Percentiles rank a stretch among this genome's conserved stretches.
Evolutionary conservation across 495 filamentous ascomycete genomes (phyloP).

Genomic region (Penicillium odoratum): DNA sequence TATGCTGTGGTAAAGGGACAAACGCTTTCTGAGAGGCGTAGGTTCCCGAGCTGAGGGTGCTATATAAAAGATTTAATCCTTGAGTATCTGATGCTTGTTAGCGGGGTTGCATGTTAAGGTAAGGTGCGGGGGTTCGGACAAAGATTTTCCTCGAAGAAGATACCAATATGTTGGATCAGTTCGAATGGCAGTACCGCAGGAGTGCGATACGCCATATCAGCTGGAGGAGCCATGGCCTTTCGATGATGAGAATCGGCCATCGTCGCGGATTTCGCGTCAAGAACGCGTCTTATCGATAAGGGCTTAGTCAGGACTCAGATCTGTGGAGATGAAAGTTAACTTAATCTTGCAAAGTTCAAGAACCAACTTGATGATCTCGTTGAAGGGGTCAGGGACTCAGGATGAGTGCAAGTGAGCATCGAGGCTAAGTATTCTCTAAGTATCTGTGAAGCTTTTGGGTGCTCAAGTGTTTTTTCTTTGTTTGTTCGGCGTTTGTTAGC

Average conservation of each 20-base stretch:
- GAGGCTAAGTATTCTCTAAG: too few relatives aligned
- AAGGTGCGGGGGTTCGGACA: conserved; percentile 44
- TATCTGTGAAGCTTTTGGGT: too few relatives aligned
- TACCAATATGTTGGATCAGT: conserved; percentile 62
- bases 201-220: conserved; percentile 45
- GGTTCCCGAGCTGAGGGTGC: conserved; percentile 60
- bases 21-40: conserved; percentile 44
- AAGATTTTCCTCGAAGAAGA: conserved; percentile 75
- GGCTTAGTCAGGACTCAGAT: conserved; percentile 18
- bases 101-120: background rate
- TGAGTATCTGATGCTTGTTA: conserved; percentile 54
- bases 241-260: conserved; percentile 5
- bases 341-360: background rate
- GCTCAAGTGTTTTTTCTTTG: too few relatives aligned
- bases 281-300: conserved; percentile 34
- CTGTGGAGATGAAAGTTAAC: background rate
- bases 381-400: background rate
- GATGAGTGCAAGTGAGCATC: too few relatives aligned
- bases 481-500: too few relatives aligned
- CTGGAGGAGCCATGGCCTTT: conserved; percentile 23
- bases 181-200: conserved; percentile 58
- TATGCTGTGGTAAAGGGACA: conserved; percentile 54
- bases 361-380: background rate
- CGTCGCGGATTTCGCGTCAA: conserved; percentile 11
- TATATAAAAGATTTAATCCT: conserved; percentile 67